Conservation (phyloP, 768 basidiomycete species). For the Inosperma sp. region DNA sequence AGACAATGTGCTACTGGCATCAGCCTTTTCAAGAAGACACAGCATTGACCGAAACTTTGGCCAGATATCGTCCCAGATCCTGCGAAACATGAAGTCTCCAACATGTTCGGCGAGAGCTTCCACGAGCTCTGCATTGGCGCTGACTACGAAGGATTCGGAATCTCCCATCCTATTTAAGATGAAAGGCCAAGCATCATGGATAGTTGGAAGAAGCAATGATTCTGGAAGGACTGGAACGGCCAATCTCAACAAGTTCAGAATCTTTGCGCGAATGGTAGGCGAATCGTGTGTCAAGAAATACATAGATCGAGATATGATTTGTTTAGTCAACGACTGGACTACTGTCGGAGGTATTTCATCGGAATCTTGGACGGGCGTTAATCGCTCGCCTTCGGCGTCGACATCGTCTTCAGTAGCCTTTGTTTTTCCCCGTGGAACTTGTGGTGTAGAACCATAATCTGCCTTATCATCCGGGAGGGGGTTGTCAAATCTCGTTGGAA, state of each 20-base stretch:
- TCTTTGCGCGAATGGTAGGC: slow-evolving; percentile 77
- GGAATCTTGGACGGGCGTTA: slow-evolving; percentile 32
- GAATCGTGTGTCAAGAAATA: slow-evolving; percentile 92
- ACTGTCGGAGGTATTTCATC: slow-evolving; percentile 57
- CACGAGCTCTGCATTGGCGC: slow-evolving; percentile 69
- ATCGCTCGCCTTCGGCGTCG: slow-evolving; percentile 18
- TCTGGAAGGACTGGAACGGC: slow-evolving; percentile 71
- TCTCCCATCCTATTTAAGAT: slow-evolving; percentile 80
- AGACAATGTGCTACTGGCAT: slow-evolving; percentile 62
- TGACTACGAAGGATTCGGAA: slow-evolving; percentile 71
- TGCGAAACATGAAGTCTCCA: slow-evolving; percentile 80
- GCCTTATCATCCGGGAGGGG: slow-evolving; percentile 36
- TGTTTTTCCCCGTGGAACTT: slow-evolving; percentile 48
- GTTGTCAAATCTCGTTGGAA: slow-evolving; percentile 43
- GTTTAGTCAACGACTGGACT: slow-evolving; percentile 69
- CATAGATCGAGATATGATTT: slow-evolving; percentile 82
- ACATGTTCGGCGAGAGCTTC: slow-evolving; percentile 63
- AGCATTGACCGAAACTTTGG: slow-evolving; percentile 70
- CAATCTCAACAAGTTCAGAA: slow-evolving; percentile 68
- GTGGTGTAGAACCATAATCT: slow-evolving; percentile 59
- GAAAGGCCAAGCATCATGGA: slow-evolving; percentile 93
- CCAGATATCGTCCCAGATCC: slow-evolving; percentile 93
- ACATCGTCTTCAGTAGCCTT: slow-evolving; percentile 11
- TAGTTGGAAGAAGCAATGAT: slow-evolving; percentile 72
- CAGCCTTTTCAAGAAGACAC: slow-evolving; percentile 53